Percentiles rank a stretch among this genome's conserved stretches.
Conservation (phyloP, 768 basidiomycete genomes). For the Postia placenta region DNA sequence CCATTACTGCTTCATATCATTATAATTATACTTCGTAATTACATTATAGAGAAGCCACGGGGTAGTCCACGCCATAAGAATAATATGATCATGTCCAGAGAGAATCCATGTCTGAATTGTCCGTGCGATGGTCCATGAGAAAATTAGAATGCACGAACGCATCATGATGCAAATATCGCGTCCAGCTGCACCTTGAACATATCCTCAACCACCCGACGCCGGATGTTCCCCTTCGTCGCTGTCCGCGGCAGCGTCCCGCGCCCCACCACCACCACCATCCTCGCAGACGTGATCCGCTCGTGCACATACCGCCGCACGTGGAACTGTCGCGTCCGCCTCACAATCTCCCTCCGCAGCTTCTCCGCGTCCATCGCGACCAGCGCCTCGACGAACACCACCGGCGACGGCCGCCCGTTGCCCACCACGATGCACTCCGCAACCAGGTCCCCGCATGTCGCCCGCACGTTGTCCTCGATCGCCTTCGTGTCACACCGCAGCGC, state of each 20-base stretch:
- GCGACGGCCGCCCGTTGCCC: constrained; percentile 64
- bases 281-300: constrained; percentile 58
- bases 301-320: constrained; percentile 66
- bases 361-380: constrained; percentile 40
- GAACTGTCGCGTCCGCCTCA: constrained; percentile 61
- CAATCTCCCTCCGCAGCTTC: constrained; percentile 55
- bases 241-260: constrained; percentile 61
- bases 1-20: too few relatives aligned
- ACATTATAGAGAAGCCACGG: too few relatives aligned
- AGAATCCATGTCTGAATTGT: neutral
- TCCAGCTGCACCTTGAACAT: constrained; percentile 51
- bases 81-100: neutral
- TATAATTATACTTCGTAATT: too few relatives aligned
- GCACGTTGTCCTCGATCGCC: constrained; percentile 57
- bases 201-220: constrained; percentile 67
- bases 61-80: too few relatives aligned
- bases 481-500: constrained; percentile 68
- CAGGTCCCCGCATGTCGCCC: constrained; percentile 51
- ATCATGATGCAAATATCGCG: constrained; percentile 35
- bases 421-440: constrained; percentile 68
- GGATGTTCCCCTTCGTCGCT: constrained; percentile 71
- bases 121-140: neutral
- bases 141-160: neutral
- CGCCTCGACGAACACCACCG: constrained; percentile 63
- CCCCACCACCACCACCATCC: constrained; percentile 64